phyloP scores from a whole-genome alignment of 2,329 filamentous ascomycete species.

The Neonectria ditissima region DNA sequence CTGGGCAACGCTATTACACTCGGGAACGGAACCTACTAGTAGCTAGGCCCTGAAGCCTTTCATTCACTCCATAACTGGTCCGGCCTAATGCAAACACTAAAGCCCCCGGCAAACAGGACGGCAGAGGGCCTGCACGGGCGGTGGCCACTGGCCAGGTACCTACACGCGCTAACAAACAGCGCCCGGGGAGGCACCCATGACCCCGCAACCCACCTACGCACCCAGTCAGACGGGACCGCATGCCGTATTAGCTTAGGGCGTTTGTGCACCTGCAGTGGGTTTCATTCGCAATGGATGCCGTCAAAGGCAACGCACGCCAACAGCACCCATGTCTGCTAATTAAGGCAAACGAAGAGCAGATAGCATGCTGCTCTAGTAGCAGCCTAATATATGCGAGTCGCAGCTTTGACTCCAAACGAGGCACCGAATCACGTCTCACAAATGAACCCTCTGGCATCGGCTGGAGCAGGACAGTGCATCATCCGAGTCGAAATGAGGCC shows the following conservation, averaged over 20 bases:
- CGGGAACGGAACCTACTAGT: too few relatives aligned
- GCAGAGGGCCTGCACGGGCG: background rate
- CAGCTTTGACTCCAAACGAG: background rate
- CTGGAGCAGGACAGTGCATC: background rate
- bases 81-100: background rate
- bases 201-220: background rate
- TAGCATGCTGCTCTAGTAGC: background rate
- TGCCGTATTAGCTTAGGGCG: background rate
- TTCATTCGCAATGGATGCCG: background rate
- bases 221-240: background rate
- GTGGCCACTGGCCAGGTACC: background rate
- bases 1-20: background rate
- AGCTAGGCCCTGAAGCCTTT: too few relatives aligned
- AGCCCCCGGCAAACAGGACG: background rate
- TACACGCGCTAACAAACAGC: background rate
- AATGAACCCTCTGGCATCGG: background rate
- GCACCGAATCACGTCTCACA: slow-evolving; percentile 19
- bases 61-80: too few relatives aligned
- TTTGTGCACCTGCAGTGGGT: background rate
- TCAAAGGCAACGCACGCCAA: background rate
- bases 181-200: background rate
- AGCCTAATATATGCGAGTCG: background rate
- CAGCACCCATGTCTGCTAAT: background rate
- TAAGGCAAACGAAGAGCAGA: background rate
- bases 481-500: slow-evolving; percentile 5